A percentile compares a stretch with the other conserved stretches of the same genome.
Conservation (phyloP, 768 basidiomycete species). For the Nidularia sp. region DNA sequence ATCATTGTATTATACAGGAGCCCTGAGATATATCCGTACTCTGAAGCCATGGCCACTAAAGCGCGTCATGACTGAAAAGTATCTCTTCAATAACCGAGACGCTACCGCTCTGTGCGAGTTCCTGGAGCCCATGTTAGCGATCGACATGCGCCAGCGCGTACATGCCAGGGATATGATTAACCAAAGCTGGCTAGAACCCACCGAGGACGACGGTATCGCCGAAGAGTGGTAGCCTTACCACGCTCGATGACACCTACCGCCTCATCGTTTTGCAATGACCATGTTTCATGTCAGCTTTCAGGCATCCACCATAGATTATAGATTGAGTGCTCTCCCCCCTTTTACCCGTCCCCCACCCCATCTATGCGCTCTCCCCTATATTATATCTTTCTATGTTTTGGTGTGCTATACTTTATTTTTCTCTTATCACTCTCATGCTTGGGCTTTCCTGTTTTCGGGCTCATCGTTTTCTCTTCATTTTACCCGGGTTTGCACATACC, state of each 20-base stretch:
- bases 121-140: conserved; percentile 69
- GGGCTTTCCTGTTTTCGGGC: too few relatives aligned
- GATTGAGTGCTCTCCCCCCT: neutral
- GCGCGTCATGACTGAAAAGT: conserved; percentile 88
- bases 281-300: too few relatives aligned
- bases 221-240: conserved; percentile 35
- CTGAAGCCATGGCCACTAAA: conserved; percentile 80
- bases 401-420: neutral
- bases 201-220: conserved; percentile 33
- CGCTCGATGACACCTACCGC: neutral
- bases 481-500: too few relatives aligned
- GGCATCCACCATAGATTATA: neutral
- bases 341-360: neutral
- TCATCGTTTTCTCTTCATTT: too few relatives aligned
- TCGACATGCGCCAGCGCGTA: conserved; percentile 65
- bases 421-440: neutral
- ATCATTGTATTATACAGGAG: conserved; percentile 32
- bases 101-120: conserved; percentile 60
- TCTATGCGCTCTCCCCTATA: neutral
- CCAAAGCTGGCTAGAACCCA: conserved; percentile 66
- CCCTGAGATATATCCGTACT: conserved; percentile 67
- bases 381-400: neutral
- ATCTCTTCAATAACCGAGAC: conserved; percentile 61
- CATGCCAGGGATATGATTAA: conserved; percentile 70
- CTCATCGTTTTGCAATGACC: too few relatives aligned